Base-by-base conservation (phyloP, 2,329 filamentous ascomycete species). In the Fusarium verrucosum region DNA sequence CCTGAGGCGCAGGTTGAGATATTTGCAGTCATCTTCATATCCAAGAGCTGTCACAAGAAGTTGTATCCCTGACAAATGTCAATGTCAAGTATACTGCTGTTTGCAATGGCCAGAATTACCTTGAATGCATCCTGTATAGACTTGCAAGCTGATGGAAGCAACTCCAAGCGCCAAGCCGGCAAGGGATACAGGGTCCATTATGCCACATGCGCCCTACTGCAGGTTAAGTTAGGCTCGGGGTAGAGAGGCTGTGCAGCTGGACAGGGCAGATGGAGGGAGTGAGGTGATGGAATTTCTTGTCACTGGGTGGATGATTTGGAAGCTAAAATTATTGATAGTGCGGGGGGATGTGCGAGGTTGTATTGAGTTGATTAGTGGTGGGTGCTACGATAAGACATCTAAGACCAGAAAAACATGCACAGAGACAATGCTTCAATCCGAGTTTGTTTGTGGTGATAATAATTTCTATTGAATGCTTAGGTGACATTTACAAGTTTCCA, bases 21-120 rank as follows among this genome's bases (percentile, higher is more conserved):
- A 82, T 55, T 75, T 78, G 68, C 77, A 82, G 42, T 82, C 80
- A 58, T 83, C 76, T n/a, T 80, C 79, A 52, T 81, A 81, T 41
- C 79, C 77, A 40, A 77, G 71, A n/a, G 81, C 81, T 7, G 80
- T 82, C 40, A 83, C 72, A 28, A 83, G 75, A 46, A 83, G 73
- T 68, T 82, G 81, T 52, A 83, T 82, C 76, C 80, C 79, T 62
- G 32, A 36, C 7, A 16, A 36, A 40, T 17, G 25, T 50, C 32
- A 36, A 38, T 10, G 33, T 28, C 33, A 17, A 58, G 61, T 38
- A 14, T 11, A 20, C 19, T 32, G 14, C 13, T 33, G 44, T 20
- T 16, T 17, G n/a, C 14, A 44, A 55, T 25, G 36, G 23, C 22
- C 25, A 42, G n/a, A 68, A 60, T 37, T 70, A 68, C 79, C 78